Evolutionary conservation across 2,329 filamentous ascomycete genomes (phyloP).

Genomic region (Trichoderma gracile): DNA sequence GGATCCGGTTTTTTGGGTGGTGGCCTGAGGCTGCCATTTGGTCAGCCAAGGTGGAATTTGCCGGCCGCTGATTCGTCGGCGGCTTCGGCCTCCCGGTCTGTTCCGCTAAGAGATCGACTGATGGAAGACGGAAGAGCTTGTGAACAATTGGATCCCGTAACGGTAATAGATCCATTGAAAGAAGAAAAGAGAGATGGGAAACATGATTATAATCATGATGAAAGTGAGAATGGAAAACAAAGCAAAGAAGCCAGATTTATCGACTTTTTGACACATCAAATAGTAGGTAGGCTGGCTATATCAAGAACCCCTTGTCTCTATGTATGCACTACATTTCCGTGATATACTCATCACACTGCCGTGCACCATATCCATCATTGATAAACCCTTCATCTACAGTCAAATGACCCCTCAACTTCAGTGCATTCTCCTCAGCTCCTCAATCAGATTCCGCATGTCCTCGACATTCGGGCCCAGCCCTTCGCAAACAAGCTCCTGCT

Average conservation of each 20-base stretch:
- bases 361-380: not conserved
- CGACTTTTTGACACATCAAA: too few species aligned
- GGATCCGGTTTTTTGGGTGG: constrained; percentile 33
- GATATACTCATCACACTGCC: not conserved
- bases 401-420: constrained; percentile 36
- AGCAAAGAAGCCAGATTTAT: too few species aligned
- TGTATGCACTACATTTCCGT: not conserved
- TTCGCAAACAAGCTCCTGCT: constrained; percentile 55
- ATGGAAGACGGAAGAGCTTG: not conserved
- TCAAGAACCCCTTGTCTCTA: not conserved
- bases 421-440: constrained; percentile 64
- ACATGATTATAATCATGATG: too few species aligned
- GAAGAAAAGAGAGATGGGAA: too few species aligned
- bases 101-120: constrained; percentile 30
- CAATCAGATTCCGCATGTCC: constrained; percentile 61
- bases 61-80: constrained; percentile 46
- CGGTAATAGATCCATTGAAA: not conserved
- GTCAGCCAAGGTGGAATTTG: constrained; percentile 46
- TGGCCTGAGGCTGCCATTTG: constrained; percentile 47
- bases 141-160: not conserved
- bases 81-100: constrained; percentile 36
- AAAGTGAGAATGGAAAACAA: too few species aligned
- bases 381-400: not conserved
- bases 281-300: too few species aligned
- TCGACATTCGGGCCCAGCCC: constrained; percentile 62